phyloP scores from a whole-genome alignment of 2,329 filamentous ascomycete genomes.

The Arthrobotrys iridis region DNA sequence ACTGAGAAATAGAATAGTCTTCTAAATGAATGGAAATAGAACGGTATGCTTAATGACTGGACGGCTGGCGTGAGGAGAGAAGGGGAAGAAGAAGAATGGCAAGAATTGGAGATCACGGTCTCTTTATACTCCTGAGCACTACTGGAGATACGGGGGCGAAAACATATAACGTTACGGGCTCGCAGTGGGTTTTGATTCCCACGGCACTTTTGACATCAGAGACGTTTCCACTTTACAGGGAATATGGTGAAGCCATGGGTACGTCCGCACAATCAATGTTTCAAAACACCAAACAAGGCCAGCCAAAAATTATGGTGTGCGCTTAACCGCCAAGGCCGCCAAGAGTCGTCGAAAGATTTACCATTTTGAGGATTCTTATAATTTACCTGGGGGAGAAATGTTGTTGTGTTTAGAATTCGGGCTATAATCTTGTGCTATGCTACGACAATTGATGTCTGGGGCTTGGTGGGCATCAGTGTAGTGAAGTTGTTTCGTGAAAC shows the following conservation, averaged over 20 bases:
- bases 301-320: background rate
- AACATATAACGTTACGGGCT: background rate
- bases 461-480: conserved; percentile 2
- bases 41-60: conserved; percentile 44
- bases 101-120: background rate
- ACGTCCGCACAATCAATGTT: conserved; percentile 13
- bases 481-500: conserved; percentile 47
- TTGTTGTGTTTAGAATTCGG: background rate
- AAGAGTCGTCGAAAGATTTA: background rate
- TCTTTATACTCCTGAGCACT: conserved; percentile 18
- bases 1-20: conserved; percentile 41
- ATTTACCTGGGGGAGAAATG: background rate
- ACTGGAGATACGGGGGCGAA: background rate
- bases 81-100: conserved; percentile 12
- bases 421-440: conserved; percentile 11
- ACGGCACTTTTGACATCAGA: conserved; percentile 31
- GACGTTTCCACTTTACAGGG: conserved; percentile 44
- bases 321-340: conserved; percentile 12
- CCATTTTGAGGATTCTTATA: background rate
- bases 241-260: conserved; percentile 20
- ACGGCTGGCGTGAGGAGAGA: conserved; percentile 53
- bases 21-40: conserved; percentile 41
- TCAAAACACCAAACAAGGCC: conserved; percentile 20
- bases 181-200: background rate
- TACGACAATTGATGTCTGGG: conserved; percentile 29